Percentiles rank a stretch among this genome's conserved stretches.
phyloP scores from a whole-genome alignment of 139 green algal species.

The Chlamydomonas sp. region DNA sequence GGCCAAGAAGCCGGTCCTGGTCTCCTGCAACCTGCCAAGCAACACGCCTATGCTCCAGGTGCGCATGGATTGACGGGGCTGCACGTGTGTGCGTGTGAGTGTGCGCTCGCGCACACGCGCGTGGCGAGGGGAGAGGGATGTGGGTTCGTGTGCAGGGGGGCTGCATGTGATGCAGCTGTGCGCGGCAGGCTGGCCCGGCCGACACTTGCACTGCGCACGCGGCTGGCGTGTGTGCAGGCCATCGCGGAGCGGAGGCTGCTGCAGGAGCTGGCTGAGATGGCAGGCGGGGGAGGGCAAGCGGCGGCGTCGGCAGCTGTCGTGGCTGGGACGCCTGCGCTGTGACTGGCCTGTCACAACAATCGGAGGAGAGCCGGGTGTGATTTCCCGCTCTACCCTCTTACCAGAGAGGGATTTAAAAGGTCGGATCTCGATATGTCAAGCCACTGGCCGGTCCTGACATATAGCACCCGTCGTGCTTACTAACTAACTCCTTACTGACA shows the following conservation, averaged over 20 bases:
- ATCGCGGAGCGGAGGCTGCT: constrained; percentile 25
- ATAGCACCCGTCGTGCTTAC: too few relatives aligned
- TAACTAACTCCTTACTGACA: too few relatives aligned
- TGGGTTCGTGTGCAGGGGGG: not conserved
- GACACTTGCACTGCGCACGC: not conserved
- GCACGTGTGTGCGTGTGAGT: too few relatives aligned
- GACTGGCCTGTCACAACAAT: too few relatives aligned
- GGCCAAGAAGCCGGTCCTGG: constrained; percentile 20
- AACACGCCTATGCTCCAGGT: constrained; percentile 29
- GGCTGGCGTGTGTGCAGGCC: constrained; percentile 11
- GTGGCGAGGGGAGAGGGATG: not conserved
- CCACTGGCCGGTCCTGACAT: too few relatives aligned
- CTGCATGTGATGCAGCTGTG: not conserved
- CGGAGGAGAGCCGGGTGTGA: too few relatives aligned
- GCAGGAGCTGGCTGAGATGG: constrained; percentile 22
- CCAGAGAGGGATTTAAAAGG: too few relatives aligned
- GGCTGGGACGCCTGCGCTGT: too few relatives aligned
- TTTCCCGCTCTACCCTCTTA: too few relatives aligned
- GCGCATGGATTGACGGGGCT: not conserved
- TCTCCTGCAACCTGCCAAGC: constrained; percentile 23
- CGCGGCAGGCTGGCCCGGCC: not conserved
- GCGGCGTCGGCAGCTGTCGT: too few relatives aligned
- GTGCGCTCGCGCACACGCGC: not conserved
- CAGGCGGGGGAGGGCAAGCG: not conserved
- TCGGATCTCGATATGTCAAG: too few relatives aligned